Evolutionary conservation across 78 protist genomes (phyloP), one percentile per base, ranked within the genome.

Genomic region (Tieghemostelium lacteum): DNA sequence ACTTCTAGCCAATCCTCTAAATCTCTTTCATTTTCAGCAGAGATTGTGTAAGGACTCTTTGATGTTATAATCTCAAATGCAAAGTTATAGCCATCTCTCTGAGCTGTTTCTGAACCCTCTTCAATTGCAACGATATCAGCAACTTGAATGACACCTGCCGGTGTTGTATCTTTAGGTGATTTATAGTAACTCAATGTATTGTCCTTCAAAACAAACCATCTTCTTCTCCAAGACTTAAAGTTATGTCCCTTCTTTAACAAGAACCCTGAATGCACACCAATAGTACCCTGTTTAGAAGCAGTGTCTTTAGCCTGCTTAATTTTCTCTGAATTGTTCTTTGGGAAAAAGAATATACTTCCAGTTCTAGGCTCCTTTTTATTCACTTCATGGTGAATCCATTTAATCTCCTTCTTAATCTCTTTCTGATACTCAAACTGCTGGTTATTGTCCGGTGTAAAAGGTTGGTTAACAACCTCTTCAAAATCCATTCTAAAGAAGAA

Each of bases 141-240:
- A 1, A 83, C 10, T 22, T 50, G 78, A 3, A 83, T 69, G 24
- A n/a, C 29, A 16, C 91, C 91, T 22, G 91, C 91, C 0, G 91
- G 91, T 45, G 78, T 58, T 0, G 91, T 69, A 45, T 83, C 94
- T 37, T 76, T 91, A 20, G 94, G 94, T 12, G 87, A 80, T 26
- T 74, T 77, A 29, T 91, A 91, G 52, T 91, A 91, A 5, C 75
- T 26, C 1, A 91, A 58, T 4, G 26, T 16, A 34, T 67, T 70
- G 28, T 91, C 94, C 39, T 80, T 91, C 40, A 91, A 34, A 0
- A 91, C 94, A 33, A 91, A 91, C 94, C 94, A 91, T 36, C 94
- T 19, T 19, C 85, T 31, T 67, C 88, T 64, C 94, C 94, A 91
- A 63, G 65, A 78, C 74, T 76, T 91, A 61, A 91, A 80, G 52